phyloP scores from a whole-genome alignment of 2,329 filamentous ascomycete genomes.

The Zasmidium angulare region DNA sequence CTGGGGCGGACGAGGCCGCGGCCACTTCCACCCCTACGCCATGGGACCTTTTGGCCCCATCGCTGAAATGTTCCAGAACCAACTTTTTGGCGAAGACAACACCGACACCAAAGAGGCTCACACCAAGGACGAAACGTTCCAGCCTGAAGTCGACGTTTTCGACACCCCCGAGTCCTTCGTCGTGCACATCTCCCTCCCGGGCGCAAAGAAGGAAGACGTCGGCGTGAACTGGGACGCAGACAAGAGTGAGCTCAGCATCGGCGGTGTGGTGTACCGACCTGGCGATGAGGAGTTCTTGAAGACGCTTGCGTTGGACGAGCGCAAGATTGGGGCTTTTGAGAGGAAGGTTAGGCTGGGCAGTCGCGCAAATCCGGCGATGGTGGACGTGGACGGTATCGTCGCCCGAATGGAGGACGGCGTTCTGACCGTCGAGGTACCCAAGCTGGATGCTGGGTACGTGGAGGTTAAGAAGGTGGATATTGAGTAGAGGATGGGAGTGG shows the following conservation, averaged over 20 bases:
- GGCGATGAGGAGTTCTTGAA: constrained; percentile 69
- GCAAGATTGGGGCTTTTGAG: constrained; percentile 73
- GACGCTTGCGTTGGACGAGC: constrained; percentile 63
- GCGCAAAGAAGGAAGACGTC: constrained; percentile 76
- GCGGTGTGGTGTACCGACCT: constrained; percentile 71
- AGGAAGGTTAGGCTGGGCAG: constrained; percentile 64
- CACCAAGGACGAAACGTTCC: constrained; percentile 55
- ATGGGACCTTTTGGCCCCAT: constrained; percentile 29
- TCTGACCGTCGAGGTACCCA: constrained; percentile 73
- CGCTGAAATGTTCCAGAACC: constrained; percentile 34
- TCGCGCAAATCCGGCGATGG: constrained; percentile 55
- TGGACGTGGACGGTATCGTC: constrained; percentile 67
- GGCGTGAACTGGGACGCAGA: constrained; percentile 74
- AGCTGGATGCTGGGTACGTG: constrained; percentile 62
- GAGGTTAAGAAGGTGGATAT: constrained; percentile 55
- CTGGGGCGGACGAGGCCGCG: constrained; percentile 20
- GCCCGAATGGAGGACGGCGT: constrained; percentile 80
- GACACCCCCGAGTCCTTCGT: constrained; percentile 64
- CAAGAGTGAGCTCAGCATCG: constrained; percentile 63
- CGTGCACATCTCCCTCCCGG: constrained; percentile 72
- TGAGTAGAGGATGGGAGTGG: constrained; percentile 37
- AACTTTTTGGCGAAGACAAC: constrained; percentile 38
- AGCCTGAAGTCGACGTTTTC: constrained; percentile 73
- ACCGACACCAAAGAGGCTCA: constrained; percentile 17
- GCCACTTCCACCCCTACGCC: constrained; percentile 22